Evolutionary conservation across 768 basidiomycete genomes (phyloP).

Genomic region (Pilatotrama ljubarskyi): DNA sequence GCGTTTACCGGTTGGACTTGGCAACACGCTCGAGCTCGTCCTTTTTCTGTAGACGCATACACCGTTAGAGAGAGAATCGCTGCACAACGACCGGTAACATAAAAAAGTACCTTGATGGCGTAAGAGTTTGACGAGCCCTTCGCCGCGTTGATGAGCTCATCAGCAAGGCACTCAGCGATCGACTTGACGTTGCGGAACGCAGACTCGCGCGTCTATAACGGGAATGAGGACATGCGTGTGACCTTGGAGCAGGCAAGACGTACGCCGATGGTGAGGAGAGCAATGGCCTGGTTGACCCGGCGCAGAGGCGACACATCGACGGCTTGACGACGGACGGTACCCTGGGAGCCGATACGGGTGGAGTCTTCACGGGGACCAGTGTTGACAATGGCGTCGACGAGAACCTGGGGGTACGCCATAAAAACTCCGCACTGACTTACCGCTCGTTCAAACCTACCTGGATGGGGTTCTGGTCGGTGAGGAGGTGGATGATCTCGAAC

Average conservation of each 20-base stretch:
- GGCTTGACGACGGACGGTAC: slow-evolving; percentile 98
- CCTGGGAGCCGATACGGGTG: slow-evolving; percentile 99
- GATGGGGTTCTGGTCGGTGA: slow-evolving; percentile 99
- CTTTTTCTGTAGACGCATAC: slow-evolving; percentile 72
- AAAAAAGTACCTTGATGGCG: slow-evolving; percentile 86
- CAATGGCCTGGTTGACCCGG: slow-evolving; percentile 95
- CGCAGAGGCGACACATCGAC: slow-evolving; percentile 99
- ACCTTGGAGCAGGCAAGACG: slow-evolving; percentile 34
- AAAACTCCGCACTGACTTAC: background rate
- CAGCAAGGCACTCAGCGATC: slow-evolving; percentile 97
- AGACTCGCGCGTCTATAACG: slow-evolving; percentile 89
- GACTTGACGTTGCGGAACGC: slow-evolving; percentile 99
- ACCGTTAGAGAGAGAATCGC: background rate
- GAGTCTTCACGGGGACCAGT: slow-evolving; percentile 99
- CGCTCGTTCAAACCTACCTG: slow-evolving; percentile 58
- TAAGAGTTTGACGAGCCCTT: slow-evolving; percentile 99
- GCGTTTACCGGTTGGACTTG: slow-evolving; percentile 97
- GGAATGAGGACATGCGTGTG: background rate
- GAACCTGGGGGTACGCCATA: slow-evolving; percentile 50
- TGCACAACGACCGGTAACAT: background rate
- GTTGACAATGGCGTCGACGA: slow-evolving; percentile 99
- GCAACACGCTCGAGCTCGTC: slow-evolving; percentile 99
- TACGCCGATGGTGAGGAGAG: slow-evolving; percentile 95
- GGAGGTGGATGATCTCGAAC: slow-evolving; percentile 99
- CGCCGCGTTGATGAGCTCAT: slow-evolving; percentile 99